These are phyloP conservation scores for Carex parvula DNA, from an alignment of 176 grass and related monocot genomes.

Conservation along the genomic window DNA sequence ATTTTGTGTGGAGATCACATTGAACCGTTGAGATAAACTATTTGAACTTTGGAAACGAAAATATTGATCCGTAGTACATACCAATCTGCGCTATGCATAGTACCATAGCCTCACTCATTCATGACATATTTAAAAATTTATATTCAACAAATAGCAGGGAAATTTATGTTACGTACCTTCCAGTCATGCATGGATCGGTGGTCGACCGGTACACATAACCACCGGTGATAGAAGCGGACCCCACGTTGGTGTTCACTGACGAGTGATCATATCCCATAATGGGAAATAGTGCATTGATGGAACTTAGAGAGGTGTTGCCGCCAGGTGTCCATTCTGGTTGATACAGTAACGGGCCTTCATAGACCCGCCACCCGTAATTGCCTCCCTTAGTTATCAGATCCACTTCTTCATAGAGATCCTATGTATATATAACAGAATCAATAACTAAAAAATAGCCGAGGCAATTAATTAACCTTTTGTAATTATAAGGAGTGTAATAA, in stretches of 20 bases:
- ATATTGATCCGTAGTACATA: too few relatives aligned
- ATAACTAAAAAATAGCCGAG: not conserved
- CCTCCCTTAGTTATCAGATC: slow-evolving; percentile 67
- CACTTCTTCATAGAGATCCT: slow-evolving; percentile 65
- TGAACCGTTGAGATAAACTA: too few relatives aligned
- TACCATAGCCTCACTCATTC: too few relatives aligned
- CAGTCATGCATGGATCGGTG: slow-evolving; percentile 68
- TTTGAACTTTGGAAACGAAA: too few relatives aligned
- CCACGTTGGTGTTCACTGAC: slow-evolving; percentile 42
- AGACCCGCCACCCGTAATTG: slow-evolving; percentile 78
- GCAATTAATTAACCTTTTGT: not conserved
- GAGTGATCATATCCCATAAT: slow-evolving; percentile 55
- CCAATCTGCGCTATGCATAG: too few relatives aligned
- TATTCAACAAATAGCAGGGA: not conserved
- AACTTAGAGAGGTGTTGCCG: slow-evolving; percentile 49
- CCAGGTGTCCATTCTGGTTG: slow-evolving; percentile 45
- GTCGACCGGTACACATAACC: slow-evolving; percentile 70
- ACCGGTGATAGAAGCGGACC: slow-evolving; percentile 73
- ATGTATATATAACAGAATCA: not conserved
- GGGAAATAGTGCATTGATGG: slow-evolving; percentile 43
- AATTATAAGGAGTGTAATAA: not conserved
- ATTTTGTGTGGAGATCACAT: too few relatives aligned
- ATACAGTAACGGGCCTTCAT: slow-evolving; percentile 60
- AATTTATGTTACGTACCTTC: slow-evolving; percentile 45
- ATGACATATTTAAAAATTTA: not conserved